A percentile compares a stretch with the other conserved stretches of the same genome.
phyloP scores from a whole-genome alignment of 31 red algal species.

The Odonthalia washingtoniensis region DNA sequence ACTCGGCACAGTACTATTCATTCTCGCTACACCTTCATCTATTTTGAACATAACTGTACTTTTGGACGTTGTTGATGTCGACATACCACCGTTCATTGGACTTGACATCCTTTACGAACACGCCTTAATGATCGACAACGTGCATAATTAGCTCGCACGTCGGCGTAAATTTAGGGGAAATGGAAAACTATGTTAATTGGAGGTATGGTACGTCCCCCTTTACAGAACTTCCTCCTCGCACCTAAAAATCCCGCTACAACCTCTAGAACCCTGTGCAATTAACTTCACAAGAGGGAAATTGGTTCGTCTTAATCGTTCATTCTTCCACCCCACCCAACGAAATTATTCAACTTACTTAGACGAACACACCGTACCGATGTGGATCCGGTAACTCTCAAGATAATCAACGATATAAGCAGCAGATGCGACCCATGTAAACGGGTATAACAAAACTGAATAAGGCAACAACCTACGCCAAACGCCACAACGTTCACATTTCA shows the following conservation, averaged over 20 bases:
- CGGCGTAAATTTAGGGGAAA: no score
- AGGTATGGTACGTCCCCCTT: no score
- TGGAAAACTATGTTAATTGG: no score
- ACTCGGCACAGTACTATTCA: not conserved
- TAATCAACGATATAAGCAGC: not conserved
- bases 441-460: no score
- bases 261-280: not conserved
- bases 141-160: constrained; percentile 32
- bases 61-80: constrained; percentile 33
- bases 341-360: constrained; percentile 35
- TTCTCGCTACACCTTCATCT: not conserved
- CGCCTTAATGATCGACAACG: not conserved
- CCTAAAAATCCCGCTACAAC: not conserved
- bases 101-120: constrained; percentile 32
- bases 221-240: no score
- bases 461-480: no score
- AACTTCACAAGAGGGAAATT: not conserved
- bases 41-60: not conserved
- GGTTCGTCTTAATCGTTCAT: not conserved
- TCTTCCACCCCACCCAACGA: constrained; percentile 29
- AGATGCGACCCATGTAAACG: constrained; percentile 40
- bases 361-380: not conserved
- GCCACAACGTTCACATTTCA: no score
- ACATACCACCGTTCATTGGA: constrained; percentile 43
- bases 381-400: constrained; percentile 5